Evolutionary conservation across 495 filamentous ascomycete species (phyloP).

Genomic region (Friedmanniomyces simplex): DNA sequence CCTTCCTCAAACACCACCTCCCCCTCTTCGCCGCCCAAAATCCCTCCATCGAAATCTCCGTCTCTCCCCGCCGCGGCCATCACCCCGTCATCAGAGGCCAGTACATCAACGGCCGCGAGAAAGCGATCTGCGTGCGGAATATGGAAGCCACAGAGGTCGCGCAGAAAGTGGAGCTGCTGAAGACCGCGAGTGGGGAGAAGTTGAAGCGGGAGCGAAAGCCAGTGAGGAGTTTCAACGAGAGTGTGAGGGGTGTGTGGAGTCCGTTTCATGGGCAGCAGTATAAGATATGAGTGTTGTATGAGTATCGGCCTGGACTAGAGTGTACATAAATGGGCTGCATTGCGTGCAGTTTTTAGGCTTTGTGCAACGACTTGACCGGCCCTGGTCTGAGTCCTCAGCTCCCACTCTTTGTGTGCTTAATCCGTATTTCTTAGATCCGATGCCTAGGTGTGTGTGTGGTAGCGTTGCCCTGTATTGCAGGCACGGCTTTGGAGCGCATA

Average conservation of each 20-base stretch:
- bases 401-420: no score
- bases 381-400: no score
- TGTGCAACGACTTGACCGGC: no score
- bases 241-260: slow-evolving; percentile 90
- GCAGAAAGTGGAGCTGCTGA: slow-evolving; percentile 67
- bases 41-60: slow-evolving; percentile 81
- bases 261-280: slow-evolving; percentile 62
- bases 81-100: slow-evolving; percentile 79
- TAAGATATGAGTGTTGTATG: slow-evolving; percentile 7
- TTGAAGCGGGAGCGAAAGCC: slow-evolving; percentile 51
- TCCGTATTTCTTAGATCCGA: no score
- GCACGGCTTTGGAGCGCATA: no score
- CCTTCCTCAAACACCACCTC: slow-evolving; percentile 69
- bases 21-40: slow-evolving; percentile 64
- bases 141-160: slow-evolving; percentile 69
- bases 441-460: no score
- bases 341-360: neutral
- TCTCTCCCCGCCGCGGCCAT: slow-evolving; percentile 75
- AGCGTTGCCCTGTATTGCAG: no score
- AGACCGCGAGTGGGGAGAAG: slow-evolving; percentile 82
- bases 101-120: slow-evolving; percentile 84
- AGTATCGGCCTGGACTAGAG: no score
- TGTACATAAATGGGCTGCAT: neutral
- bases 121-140: slow-evolving; percentile 81
- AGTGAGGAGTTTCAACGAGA: slow-evolving; percentile 76